phyloP scores from a whole-genome alignment of 1,139 yeast genomes.

The Saccharomyces hybrid region DNA sequence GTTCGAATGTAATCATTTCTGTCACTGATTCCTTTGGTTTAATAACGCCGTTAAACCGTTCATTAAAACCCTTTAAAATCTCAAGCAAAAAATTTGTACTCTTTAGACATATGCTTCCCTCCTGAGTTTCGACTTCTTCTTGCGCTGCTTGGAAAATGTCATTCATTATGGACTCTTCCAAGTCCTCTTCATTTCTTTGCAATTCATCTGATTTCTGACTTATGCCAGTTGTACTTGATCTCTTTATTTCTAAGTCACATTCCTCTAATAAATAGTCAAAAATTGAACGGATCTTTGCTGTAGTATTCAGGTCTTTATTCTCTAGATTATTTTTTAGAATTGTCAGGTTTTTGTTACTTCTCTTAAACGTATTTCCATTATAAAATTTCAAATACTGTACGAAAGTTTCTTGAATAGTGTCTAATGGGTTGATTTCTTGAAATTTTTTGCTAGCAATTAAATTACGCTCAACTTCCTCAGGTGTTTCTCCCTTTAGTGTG shows the following conservation, averaged over 20 bases:
- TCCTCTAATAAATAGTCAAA: slow-evolving; percentile 23
- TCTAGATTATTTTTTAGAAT: slow-evolving; percentile 10
- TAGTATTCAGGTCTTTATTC: slow-evolving; percentile 3
- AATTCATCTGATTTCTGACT: slow-evolving; percentile 1
- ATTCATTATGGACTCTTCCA: slow-evolving; percentile 1
- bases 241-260: slow-evolving; percentile 19
- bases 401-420: slow-evolving; percentile 13
- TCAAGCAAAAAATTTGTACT: not conserved
- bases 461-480: slow-evolving; percentile 2
- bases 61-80: not conserved
- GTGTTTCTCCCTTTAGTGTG: not conserved
- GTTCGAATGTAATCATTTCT: slow-evolving; percentile 16
- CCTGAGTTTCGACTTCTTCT: not conserved
- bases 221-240: slow-evolving; percentile 15
- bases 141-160: not conserved
- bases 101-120: not conserved
- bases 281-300: slow-evolving; percentile 11
- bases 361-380: slow-evolving; percentile 20
- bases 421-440: slow-evolving; percentile 10
- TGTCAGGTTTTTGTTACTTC: slow-evolving; percentile 15
- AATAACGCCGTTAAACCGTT: slow-evolving; percentile 2
- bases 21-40: slow-evolving; percentile 3
- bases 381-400: slow-evolving; percentile 17
- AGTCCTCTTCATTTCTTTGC: not conserved
- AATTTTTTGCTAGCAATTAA: slow-evolving; percentile 5